Evolutionary conservation across 345 rosid genomes (phyloP).

Genomic region (Heritiera fomes): DNA sequence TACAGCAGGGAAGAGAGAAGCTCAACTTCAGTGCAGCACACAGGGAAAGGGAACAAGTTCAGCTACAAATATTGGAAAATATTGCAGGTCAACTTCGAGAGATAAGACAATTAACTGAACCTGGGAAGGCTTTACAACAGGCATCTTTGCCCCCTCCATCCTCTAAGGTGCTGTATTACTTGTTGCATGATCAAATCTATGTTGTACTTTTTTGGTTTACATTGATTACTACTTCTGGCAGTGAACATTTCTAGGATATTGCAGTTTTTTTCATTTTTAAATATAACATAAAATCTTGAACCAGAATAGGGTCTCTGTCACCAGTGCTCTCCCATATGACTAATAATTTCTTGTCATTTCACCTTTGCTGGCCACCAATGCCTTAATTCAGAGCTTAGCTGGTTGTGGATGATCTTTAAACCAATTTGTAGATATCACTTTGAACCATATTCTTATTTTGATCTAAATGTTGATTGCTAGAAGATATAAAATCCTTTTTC

Average conservation of each 20-base stretch:
- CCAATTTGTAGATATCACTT: not conserved
- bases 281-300: not conserved
- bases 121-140: conserved; percentile 41
- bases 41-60: conserved; percentile 40
- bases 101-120: conserved; percentile 39
- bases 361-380: not conserved
- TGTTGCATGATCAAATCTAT: not conserved
- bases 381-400: not conserved
- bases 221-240: not conserved
- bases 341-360: not conserved
- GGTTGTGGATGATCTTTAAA: not conserved
- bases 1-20: conserved; percentile 64
- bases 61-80: conserved; percentile 44
- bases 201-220: not conserved
- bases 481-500: not conserved
- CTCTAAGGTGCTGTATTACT: conserved; percentile 45
- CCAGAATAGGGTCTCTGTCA: not conserved
- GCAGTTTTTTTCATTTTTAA: not conserved
- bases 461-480: not conserved
- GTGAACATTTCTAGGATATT: not conserved
- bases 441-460: not conserved
- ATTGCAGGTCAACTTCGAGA: conserved; percentile 47
- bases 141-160: conserved; percentile 56
- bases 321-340: not conserved
- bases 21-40: conserved; percentile 40